Base-by-base conservation (phyloP, 2,329 filamentous ascomycete species). In the Phaeosphaeriaceae sp. region DNA sequence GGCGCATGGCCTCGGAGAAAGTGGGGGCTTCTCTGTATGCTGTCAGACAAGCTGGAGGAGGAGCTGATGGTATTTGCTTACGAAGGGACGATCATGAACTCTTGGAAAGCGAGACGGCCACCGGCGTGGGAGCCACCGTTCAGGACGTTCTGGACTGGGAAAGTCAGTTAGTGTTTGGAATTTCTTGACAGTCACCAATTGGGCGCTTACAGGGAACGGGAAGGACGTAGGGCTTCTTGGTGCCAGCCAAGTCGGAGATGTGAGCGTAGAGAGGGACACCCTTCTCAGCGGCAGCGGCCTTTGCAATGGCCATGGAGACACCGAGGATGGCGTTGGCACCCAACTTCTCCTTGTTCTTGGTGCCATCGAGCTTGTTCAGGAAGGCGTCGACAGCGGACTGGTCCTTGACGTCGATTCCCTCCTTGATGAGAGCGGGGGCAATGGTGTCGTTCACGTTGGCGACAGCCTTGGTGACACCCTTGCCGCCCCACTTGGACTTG, bases 1-100 rank as follows among this genome's bases (percentile, higher is more conserved):
- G 92, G 80, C 94, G 93, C 84, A 99, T 89, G 78, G 90, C 95
- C 87, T 99, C 95, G 72, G 89, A 88, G 89, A 99, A 99, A 64
- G 91, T 89, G 61, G 93, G 90, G 69, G 95, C 95, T 64, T 88
- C 85, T 71, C 90, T 92, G 61, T 21, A 15, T 22, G 15, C 33
- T 62, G 59, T 59, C 51, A 56, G 44, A 33, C 54, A 70, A 66
- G 54, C 49, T 24, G n/a, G 40, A 46, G 48, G 22, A n/a, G 40
- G 2, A 31, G 20, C 3, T 24, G 36, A 27, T 36, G 22, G 31
- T 48, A 49, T 44, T 44, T 54, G 57, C 79, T 70, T 73, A 82
- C 81, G 67, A 75, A 62, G 82, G 82, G 56, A 83, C 82, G 60
- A 84, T 82, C 82, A 84, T 84, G 79, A 84, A 84, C 73, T 84